phyloP scores from a whole-genome alignment of 371 early-diverging fungal genomes.

The Funneliformis caledonium region DNA sequence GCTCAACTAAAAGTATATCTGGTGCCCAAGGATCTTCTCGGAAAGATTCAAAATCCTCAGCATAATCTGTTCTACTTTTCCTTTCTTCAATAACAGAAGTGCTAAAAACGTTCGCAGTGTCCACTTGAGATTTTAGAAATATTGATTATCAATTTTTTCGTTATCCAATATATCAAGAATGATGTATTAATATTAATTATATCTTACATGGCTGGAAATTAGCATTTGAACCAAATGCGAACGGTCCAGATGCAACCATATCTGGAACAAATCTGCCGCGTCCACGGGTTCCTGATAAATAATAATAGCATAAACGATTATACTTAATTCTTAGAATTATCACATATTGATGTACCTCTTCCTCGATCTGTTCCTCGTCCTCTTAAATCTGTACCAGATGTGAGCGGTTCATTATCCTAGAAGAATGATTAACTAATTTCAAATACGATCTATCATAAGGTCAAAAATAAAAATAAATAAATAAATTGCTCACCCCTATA shows the following conservation, averaged over 20 bases:
- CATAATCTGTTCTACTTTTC: conserved; percentile 3
- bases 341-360: background rate
- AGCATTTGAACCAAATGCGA: conserved; percentile 10
- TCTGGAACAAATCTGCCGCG: conserved; percentile 1
- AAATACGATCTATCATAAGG: background rate
- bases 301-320: background rate
- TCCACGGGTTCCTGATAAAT: conserved; percentile 8
- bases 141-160: background rate
- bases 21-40: conserved; percentile 35
- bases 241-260: conserved; percentile 26
- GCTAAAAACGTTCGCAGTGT: background rate
- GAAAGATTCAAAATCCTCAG: conserved; percentile 18
- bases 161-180: background rate
- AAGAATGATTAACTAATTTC: background rate
- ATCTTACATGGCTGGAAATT: background rate
- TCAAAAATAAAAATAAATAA: background rate
- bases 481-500: background rate
- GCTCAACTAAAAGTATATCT: conserved; percentile 7
- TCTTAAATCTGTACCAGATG: background rate
- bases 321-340: too few relatives aligned
- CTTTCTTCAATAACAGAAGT: conserved; percentile 15
- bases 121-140: background rate
- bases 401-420: background rate
- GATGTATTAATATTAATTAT: background rate
- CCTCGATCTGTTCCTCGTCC: background rate